Evolutionary conservation across 768 basidiomycete species (phyloP).

Genomic region (Butyriboletus loyo): DNA sequence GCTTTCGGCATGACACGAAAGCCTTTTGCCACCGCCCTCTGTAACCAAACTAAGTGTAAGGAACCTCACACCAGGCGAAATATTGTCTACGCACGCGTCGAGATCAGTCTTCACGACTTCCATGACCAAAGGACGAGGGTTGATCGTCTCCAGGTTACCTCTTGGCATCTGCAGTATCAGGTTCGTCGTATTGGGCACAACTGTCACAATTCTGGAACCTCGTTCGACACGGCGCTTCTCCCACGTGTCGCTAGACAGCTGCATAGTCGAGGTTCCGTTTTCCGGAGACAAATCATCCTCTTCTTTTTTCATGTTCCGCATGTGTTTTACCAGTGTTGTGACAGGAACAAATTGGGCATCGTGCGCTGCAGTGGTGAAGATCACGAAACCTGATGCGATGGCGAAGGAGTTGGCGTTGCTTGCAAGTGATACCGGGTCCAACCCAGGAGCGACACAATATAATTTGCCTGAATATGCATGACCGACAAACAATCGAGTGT

Average conservation of each 20-base stretch:
- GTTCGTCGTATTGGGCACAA: slow-evolving; percentile 83
- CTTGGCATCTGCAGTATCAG: slow-evolving; percentile 96
- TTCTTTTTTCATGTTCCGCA: slow-evolving; percentile 12
- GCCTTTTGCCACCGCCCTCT: slow-evolving; percentile 83
- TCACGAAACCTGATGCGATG: slow-evolving; percentile 69
- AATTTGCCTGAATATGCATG: slow-evolving; percentile 66
- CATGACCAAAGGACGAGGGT: slow-evolving; percentile 88
- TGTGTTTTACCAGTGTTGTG: slow-evolving; percentile 8
- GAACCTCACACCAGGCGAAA: background rate
- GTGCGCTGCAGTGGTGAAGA: slow-evolving; percentile 83
- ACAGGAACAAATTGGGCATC: slow-evolving; percentile 70
- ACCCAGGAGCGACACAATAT: slow-evolving; percentile 40
- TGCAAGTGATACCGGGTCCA: slow-evolving; percentile 37
- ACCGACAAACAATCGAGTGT: slow-evolving; percentile 51
- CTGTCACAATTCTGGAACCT: slow-evolving; percentile 85
- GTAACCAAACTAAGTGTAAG: background rate
- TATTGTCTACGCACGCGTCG: slow-evolving; percentile 41
- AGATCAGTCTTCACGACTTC: slow-evolving; percentile 77
- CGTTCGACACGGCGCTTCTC: slow-evolving; percentile 82
- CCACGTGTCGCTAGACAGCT: slow-evolving; percentile 38
- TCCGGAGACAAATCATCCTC: slow-evolving; percentile 18
- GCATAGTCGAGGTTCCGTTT: slow-evolving; percentile 22
- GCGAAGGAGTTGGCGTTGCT: slow-evolving; percentile 70
- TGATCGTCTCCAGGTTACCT: slow-evolving; percentile 94
- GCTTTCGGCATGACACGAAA: slow-evolving; percentile 87